A percentile compares a stretch with the other conserved stretches of the same genome.
Evolutionary conservation across 352 stramenopile genomes (phyloP).

Genomic region (Phytophthora chlamydospora): DNA sequence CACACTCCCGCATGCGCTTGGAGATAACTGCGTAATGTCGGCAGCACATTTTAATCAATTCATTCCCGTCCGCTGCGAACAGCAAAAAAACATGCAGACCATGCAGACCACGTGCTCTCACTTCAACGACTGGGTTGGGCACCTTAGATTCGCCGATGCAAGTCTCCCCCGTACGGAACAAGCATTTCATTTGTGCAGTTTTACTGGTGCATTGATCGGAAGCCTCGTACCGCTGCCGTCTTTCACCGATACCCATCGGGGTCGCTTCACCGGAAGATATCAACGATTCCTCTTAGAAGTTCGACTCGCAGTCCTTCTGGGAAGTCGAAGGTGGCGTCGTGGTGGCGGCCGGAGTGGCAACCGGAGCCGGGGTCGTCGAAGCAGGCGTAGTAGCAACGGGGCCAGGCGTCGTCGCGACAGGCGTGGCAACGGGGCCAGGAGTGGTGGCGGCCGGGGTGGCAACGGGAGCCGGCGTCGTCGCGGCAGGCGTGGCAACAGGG

Average conservation of each 20-base stretch:
- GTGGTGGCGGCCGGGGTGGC: constrained; percentile 7
- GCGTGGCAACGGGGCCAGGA: constrained; percentile 10
- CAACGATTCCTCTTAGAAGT: constrained; percentile 27
- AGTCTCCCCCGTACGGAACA: constrained; percentile 4
- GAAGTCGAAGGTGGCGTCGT: constrained; percentile 20
- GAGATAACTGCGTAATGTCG: too few relatives aligned
- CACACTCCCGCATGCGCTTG: too few relatives aligned
- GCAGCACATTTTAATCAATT: too few relatives aligned
- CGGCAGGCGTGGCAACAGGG: constrained; percentile 5
- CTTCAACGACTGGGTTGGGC: not conserved
- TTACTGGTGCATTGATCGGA: constrained; percentile 17
- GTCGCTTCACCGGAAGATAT: constrained; percentile 8
- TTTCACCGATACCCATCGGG: constrained; percentile 13
- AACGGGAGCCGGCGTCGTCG: constrained; percentile 1
- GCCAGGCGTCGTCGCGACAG: constrained; percentile 7
- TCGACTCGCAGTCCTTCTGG: constrained; percentile 34
- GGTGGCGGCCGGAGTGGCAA: constrained; percentile 13
- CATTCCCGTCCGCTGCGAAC: constrained; percentile 1
- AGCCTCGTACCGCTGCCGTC: constrained; percentile 11
- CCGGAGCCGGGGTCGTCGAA: constrained; percentile 17
- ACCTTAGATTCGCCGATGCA: not conserved
- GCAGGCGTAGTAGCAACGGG: constrained; percentile 16
- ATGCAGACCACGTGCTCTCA: constrained; percentile 7
- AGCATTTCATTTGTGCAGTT: constrained; percentile 23
- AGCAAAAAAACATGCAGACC: constrained; percentile 15